phyloP scores from a whole-genome alignment of 2,329 filamentous ascomycete species.

The Cytospora piceicola region DNA sequence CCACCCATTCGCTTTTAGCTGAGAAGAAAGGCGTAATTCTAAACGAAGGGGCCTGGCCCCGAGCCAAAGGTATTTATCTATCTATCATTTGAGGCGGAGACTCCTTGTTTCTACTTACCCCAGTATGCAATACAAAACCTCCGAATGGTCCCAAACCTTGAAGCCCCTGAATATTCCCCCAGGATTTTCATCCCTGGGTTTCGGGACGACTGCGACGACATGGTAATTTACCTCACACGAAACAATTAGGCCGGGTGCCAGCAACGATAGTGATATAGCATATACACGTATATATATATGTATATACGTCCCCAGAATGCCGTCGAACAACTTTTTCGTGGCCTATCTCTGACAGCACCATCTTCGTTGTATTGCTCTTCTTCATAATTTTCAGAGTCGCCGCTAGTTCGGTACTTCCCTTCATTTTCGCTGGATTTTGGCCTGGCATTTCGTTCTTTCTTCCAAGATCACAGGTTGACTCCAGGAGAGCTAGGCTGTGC shows the following conservation, averaged over 20 bases:
- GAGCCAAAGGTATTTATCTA: background rate
- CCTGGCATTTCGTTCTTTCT: conserved; percentile 10
- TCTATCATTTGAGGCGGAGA: background rate
- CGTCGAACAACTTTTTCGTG: background rate
- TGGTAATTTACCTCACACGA: background rate
- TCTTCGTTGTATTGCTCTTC: conserved; percentile 14
- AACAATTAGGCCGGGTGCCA: background rate
- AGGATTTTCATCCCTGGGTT: no score
- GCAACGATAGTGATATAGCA: background rate
- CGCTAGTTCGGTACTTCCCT: conserved; percentile 16
- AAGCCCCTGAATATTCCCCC: background rate
- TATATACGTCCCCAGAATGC: conserved; percentile 2
- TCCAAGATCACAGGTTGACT: conserved; percentile 14
- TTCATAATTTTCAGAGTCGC: conserved; percentile 18
- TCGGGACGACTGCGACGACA: background rate
- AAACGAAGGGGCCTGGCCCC: background rate
- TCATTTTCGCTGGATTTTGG: conserved; percentile 5
- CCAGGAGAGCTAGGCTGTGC: conserved; percentile 20
- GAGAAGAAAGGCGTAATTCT: background rate
- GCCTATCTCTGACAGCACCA: conserved; percentile 1
- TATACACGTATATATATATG: background rate
- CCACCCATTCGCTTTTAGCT: no score
- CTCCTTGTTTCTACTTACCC: background rate
- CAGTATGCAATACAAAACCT: background rate
- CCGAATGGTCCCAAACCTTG: background rate